A percentile compares a stretch with the other conserved stretches of the same genome.
phyloP scores from a whole-genome alignment of 257 asterid genomes.

The Rehmannia glutinosa region DNA sequence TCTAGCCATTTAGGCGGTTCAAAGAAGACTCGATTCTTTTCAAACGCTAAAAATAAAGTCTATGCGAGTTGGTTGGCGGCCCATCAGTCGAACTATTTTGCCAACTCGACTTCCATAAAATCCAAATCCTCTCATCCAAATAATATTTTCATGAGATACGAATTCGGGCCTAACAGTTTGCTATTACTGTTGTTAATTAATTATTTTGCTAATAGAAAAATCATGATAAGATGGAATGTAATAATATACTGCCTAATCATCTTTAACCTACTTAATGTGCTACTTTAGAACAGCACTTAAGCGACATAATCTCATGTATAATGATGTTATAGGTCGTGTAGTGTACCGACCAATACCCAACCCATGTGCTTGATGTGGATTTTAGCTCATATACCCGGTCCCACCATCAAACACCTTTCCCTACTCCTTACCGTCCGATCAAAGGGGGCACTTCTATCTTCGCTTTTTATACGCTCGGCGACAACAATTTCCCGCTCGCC shows the following conservation, averaged over 20 bases:
- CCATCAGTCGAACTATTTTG: too few species aligned
- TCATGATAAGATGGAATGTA: background rate
- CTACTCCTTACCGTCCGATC: slow-evolving; percentile 14
- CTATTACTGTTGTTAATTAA: too few species aligned
- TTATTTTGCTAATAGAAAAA: background rate
- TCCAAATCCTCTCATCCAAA: too few species aligned
- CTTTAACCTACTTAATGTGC: background rate
- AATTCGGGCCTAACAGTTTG: too few species aligned
- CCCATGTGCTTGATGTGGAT: slow-evolving; percentile 28
- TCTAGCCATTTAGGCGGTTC: too few species aligned
- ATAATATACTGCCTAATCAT: background rate
- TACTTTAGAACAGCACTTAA: background rate
- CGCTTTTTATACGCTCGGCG: background rate
- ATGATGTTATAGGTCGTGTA: slow-evolving; percentile 1
- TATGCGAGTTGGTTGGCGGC: too few species aligned
- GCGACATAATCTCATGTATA: slow-evolving; percentile 21
- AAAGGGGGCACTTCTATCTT: background rate
- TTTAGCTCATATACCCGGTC: slow-evolving; percentile 22
- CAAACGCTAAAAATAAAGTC: too few species aligned
- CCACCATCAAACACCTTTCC: slow-evolving; percentile 14
- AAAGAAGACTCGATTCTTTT: too few species aligned
- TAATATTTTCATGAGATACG: too few species aligned
- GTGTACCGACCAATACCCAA: slow-evolving; percentile 11
- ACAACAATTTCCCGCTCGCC: too few species aligned
- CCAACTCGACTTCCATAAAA: too few species aligned